phyloP scores from a whole-genome alignment of 1,284 basidiomycete species.

The Microbotryomycetes sp. region DNA sequence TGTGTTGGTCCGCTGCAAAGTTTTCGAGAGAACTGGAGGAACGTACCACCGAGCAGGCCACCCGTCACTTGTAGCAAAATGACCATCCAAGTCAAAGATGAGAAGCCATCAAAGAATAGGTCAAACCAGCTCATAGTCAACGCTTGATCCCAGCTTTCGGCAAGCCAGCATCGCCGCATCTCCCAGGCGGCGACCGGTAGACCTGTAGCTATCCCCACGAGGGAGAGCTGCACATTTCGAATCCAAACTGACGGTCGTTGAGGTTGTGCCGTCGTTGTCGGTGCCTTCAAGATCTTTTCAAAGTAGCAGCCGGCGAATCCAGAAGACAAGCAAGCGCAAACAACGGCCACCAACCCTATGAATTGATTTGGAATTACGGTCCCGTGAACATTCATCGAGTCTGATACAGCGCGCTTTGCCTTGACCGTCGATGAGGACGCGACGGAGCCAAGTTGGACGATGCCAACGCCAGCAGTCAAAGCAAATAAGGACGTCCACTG shows the following conservation, averaged over 20 bases:
- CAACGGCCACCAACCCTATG: conserved; percentile 41
- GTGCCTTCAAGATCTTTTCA: conserved; percentile 42
- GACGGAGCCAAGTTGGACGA: conserved; percentile 40
- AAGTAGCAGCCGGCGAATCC: conserved; percentile 44
- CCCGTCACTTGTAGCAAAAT: conserved; percentile 41
- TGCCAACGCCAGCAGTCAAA: conserved; percentile 41
- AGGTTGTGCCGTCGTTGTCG: conserved; percentile 1
- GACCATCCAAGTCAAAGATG: conserved; percentile 40
- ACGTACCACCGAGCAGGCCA: conserved; percentile 40
- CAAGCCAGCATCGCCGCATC: conserved; percentile 13
- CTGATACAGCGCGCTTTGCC: not conserved
- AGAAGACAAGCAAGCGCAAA: conserved; percentile 41
- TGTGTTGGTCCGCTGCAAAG: not conserved
- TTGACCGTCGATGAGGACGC: not conserved
- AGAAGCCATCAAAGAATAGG: conserved; percentile 39
- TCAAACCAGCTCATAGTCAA: too few relatives aligned
- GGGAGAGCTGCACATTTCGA: conserved; percentile 43
- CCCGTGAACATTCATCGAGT: not conserved
- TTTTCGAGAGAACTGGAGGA: not conserved
- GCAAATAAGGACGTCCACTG: conserved; percentile 43
- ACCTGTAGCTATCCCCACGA: conserved; percentile 39
- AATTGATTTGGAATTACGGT: conserved; percentile 35
- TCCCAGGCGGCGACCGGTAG: conserved; percentile 34
- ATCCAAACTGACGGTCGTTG: conserved; percentile 39
- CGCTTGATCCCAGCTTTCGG: too few relatives aligned